These are phyloP conservation scores for Psidium guajava DNA, from an alignment of 345 rosid species.

Conservation along the genomic window DNA sequence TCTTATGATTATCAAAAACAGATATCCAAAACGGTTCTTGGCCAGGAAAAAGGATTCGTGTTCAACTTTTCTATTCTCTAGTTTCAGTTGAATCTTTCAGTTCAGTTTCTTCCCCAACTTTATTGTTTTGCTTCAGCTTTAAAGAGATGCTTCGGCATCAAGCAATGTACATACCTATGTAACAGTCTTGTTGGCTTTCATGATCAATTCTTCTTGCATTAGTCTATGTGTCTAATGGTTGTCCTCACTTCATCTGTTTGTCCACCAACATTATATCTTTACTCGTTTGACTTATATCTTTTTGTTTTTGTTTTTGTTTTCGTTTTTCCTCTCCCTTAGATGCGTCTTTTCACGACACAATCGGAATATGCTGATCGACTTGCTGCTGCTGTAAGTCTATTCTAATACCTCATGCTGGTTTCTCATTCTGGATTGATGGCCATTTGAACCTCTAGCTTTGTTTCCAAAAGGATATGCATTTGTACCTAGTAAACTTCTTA, in stretches of 20 bases:
- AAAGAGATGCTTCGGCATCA: not conserved
- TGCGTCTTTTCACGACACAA: conserved; percentile 76
- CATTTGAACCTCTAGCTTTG: not conserved
- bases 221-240: not conserved
- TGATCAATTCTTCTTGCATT: not conserved
- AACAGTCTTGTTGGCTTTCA: not conserved
- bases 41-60: not conserved
- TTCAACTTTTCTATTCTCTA: not conserved
- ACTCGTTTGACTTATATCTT: not conserved
- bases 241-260: not conserved
- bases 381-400: conserved; percentile 48
- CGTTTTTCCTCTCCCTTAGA: conserved; percentile 13
- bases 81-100: not conserved
- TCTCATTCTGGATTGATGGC: not conserved
- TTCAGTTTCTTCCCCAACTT: not conserved
- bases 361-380: conserved; percentile 77
- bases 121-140: not conserved
- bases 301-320: not conserved
- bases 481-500: not conserved
- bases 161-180: not conserved
- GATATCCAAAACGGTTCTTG: not conserved
- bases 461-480: not conserved
- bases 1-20: not conserved
- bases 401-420: not conserved
- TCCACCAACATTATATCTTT: not conserved